A percentile compares a stretch with the other conserved stretches of the same genome.
phyloP scores from a whole-genome alignment of 192 early-diverging fungal species.

The Gorgonomyces haynaldii region DNA sequence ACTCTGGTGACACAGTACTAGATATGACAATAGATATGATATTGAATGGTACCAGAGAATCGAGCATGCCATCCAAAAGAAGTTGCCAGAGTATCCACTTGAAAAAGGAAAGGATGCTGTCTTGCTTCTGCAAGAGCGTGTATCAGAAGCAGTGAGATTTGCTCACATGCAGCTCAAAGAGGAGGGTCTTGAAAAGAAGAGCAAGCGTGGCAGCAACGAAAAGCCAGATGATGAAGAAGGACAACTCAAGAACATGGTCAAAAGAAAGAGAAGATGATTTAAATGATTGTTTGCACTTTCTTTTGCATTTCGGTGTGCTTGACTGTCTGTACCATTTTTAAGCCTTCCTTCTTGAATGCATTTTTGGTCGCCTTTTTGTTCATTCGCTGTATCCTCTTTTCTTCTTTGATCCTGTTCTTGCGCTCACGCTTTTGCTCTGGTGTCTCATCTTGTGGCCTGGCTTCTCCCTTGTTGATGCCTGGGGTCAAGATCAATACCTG shows the following conservation, averaged over 20 bases:
- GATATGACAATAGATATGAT: slow-evolving; percentile 61
- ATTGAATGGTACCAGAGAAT: slow-evolving; percentile 90
- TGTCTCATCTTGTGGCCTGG: slow-evolving; percentile 71
- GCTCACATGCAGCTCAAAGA: slow-evolving; percentile 82
- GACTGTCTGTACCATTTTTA: too few relatives aligned
- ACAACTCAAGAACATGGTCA: not conserved
- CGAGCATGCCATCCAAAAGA: slow-evolving; percentile 79
- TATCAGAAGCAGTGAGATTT: slow-evolving; percentile 76
- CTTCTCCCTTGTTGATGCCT: slow-evolving; percentile 51
- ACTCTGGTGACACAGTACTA: slow-evolving; percentile 66
- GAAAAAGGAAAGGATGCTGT: slow-evolving; percentile 66
- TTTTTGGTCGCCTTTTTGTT: slow-evolving; percentile 72
- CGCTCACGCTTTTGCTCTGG: slow-evolving; percentile 87
- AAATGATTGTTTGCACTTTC: too few relatives aligned
- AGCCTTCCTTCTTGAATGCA: slow-evolving; percentile 70
- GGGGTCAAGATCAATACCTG: not conserved
- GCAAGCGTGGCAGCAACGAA: slow-evolving; percentile 3
- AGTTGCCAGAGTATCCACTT: slow-evolving; percentile 71
- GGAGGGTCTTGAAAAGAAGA: slow-evolving; percentile 32
- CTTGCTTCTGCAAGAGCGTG: slow-evolving; percentile 86
- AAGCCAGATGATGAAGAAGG: slow-evolving; percentile 9
- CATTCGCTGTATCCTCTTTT: slow-evolving; percentile 55
- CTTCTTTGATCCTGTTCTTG: slow-evolving; percentile 76
- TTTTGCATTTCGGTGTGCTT: too few relatives aligned
- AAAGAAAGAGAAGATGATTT: too few relatives aligned